Conservation (phyloP, 2,329 filamentous ascomycete genomes). For the Raffaelea arxii region DNA sequence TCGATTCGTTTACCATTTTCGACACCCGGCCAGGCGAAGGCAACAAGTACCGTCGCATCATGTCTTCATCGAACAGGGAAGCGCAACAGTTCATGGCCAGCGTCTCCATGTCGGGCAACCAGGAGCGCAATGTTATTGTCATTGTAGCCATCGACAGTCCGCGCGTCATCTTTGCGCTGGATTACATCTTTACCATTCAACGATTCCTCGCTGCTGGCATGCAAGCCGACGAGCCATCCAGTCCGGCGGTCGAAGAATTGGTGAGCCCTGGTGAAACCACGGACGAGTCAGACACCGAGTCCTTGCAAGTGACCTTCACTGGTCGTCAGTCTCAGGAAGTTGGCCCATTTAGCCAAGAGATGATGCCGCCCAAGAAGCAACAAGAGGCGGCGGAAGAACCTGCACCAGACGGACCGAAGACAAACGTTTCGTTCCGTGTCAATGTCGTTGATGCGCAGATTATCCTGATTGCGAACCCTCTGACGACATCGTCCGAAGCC, state of each 20-base stretch:
- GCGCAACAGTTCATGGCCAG: constrained; percentile 98
- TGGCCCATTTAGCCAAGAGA: constrained; percentile 12
- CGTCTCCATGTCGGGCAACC: constrained; percentile 79
- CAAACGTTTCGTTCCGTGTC: constrained; percentile 77
- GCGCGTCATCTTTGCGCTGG: constrained; percentile 85
- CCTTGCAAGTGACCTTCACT: constrained; percentile 37
- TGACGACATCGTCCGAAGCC: constrained; percentile 82
- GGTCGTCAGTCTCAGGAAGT: constrained; percentile 23
- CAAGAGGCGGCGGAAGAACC: constrained; percentile 1
- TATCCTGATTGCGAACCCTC: constrained; percentile 90
- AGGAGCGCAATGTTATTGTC: constrained; percentile 73
- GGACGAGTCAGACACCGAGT: constrained; percentile 51
- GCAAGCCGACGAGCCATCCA: constrained; percentile 46
- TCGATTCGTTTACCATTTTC: constrained; percentile 88
- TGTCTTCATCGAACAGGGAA: constrained; percentile 91
- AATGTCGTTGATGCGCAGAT: constrained; percentile 95
- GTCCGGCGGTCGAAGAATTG: constrained; percentile 39
- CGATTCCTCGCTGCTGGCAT: constrained; percentile 69
- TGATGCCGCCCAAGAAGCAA: constrained; percentile 9
- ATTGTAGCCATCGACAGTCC: constrained; percentile 93
- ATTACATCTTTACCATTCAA: constrained; percentile 88
- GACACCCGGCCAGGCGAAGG: constrained; percentile 83
- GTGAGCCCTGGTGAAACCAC: constrained; percentile 46
- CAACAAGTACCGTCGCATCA: constrained; percentile 96
- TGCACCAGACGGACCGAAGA: constrained; percentile 29